Base-by-base conservation (phyloP, 768 basidiomycete species). In the Termitomyces sp. region DNA sequence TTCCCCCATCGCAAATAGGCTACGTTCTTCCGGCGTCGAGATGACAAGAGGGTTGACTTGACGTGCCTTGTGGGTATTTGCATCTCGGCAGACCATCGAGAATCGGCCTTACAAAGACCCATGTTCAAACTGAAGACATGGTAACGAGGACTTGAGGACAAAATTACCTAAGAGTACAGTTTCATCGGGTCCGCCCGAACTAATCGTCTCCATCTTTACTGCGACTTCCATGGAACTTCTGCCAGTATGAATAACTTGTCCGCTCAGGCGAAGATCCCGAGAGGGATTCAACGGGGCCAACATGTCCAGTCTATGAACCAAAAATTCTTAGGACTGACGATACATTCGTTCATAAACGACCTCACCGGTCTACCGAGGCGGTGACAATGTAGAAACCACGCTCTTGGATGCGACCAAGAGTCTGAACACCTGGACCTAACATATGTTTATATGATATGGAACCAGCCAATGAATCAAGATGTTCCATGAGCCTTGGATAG, bases 51-150 rank as follows among this genome's bases (percentile, higher is more conserved):
- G 82, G 62, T 88, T 86, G 25, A 94, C 84, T 9, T 79, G 71
- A 37, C 78, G 74, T 0, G 91, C 84, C 50, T 77, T 79, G 59
- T 86, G 83, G 3, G 88, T 89, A 14, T 69, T 67, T 0, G 87
- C 81, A 64, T 92, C 86, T 56, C 90, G 75, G 66, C 89, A 92
- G 7, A 93, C 91, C 91, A 94, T 94, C 0, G 87, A 86, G 73
- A 94, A 94, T n/a, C 91, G 83, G n/a, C 92, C 92, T 91, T 38
- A 46, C 17, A 10, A 34, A 41, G 35, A 43, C 17, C 17, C 11
- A 57, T 19, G 21, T 47, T 46, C 29, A 42, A 37, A 11, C 16
- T 37, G 11, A 8, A 25, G 4, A 38, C 8, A 8, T 29, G 25
- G 27, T 31, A 10, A 31, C 25, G 34, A 23, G 19, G n/a, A n/a